Evolutionary conservation across 768 basidiomycete species (phyloP).

Genomic region (Suillus hirtellus): DNA sequence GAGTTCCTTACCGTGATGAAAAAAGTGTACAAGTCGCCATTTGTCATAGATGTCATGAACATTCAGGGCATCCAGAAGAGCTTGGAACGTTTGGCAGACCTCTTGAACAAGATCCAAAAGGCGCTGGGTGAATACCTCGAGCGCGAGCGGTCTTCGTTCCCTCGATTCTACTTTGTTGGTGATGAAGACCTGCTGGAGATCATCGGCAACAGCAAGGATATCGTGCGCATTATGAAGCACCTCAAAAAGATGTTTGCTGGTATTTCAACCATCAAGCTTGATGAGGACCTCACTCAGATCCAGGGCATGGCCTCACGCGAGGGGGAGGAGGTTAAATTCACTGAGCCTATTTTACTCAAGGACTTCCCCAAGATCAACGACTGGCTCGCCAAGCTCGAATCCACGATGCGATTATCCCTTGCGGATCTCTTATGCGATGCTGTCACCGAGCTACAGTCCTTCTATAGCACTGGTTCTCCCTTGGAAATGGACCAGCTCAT

Average conservation of each 20-base stretch:
- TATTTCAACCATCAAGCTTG: conserved; percentile 83
- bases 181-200: conserved; percentile 99
- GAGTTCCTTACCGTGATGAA: conserved; percentile 99
- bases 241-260: conserved; percentile 99
- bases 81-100: conserved; percentile 92
- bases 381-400: conserved; percentile 91
- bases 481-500: conserved; percentile 73
- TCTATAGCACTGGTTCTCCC: conserved; percentile 68
- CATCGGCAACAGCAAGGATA: conserved; percentile 99
- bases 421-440: conserved; percentile 80
- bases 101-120: conserved; percentile 98
- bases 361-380: conserved; percentile 98
- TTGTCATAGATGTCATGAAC: conserved; percentile 95
- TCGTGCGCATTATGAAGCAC: conserved; percentile 97
- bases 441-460: conserved; percentile 74
- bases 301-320: conserved; percentile 94
- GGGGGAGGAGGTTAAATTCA: conserved; percentile 90
- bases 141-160: conserved; percentile 95
- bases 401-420: conserved; percentile 89
- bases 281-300: conserved; percentile 86
- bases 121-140: conserved; percentile 98
- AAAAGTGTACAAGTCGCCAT: conserved; percentile 99
- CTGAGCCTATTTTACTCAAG: conserved; percentile 80
- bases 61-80: conserved; percentile 97
- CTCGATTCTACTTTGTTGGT: conserved; percentile 99